Percentiles rank a stretch among this genome's conserved stretches.
Evolutionary conservation across 306 rosid species (phyloP).

Genomic region (Cicer pinnatifidum): DNA sequence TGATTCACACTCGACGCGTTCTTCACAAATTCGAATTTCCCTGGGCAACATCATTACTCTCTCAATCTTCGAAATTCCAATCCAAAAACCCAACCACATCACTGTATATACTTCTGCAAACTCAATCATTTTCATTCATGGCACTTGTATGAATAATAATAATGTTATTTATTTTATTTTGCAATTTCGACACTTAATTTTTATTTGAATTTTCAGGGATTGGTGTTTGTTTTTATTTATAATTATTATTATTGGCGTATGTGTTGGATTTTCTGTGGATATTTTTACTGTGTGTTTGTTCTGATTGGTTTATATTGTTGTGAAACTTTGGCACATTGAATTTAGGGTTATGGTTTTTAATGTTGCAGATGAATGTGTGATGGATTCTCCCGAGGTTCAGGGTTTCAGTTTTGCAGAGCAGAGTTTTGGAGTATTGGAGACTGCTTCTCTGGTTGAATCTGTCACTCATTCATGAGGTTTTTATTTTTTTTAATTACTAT

Average conservation of each 20-base stretch:
- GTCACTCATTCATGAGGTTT: conserved; percentile 56
- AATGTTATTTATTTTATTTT: background rate
- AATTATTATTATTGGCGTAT: background rate
- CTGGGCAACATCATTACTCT: conserved; percentile 40
- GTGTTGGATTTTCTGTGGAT: conserved; percentile 30
- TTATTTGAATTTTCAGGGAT: conserved; percentile 21
- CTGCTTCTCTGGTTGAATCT: conserved; percentile 50
- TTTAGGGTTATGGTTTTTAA: conserved; percentile 56
- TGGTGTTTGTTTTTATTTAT: conserved; percentile 28
- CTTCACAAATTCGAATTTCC: conserved; percentile 32
- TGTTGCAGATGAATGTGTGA: conserved; percentile 56
- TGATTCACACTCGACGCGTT: conserved; percentile 45
- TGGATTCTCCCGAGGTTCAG: conserved; percentile 57
- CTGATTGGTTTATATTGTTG: conserved; percentile 18
- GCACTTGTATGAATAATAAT: conserved; percentile 22
- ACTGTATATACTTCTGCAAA: conserved; percentile 8
- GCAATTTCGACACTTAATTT: background rate
- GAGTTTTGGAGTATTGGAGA: conserved; percentile 46
- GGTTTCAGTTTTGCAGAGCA: conserved; percentile 48
- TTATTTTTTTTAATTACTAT: conserved; percentile 1
- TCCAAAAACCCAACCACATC: conserved; percentile 27
- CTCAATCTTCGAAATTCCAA: conserved; percentile 31
- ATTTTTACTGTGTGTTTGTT: conserved; percentile 5
- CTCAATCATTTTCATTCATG: conserved; percentile 50
- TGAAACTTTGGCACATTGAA: conserved; percentile 42